Conservation (phyloP, 257 asterid species). For the Salvia splendens region DNA sequence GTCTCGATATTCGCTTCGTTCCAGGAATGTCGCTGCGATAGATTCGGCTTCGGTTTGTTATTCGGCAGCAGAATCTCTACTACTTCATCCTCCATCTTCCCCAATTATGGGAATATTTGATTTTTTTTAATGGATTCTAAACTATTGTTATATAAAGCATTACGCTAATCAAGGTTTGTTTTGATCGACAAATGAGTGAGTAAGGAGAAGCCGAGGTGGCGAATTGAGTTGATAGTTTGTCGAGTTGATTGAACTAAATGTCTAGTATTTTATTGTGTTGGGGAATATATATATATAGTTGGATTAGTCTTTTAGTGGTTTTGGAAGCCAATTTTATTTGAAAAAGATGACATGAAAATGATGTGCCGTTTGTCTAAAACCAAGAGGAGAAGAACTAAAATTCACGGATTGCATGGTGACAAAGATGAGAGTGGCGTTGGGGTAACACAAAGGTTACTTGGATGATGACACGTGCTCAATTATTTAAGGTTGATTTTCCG, state of each 20-base stretch:
- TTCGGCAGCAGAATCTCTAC: constrained; percentile 31
- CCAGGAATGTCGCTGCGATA: constrained; percentile 26
- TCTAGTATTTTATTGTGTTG: background rate
- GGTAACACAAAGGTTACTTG: background rate
- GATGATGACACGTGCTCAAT: constrained; percentile 21
- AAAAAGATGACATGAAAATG: background rate
- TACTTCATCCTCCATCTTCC: constrained; percentile 48
- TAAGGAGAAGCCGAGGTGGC: constrained; percentile 9
- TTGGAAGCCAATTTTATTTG: background rate
- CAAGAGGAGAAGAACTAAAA: too few species aligned
- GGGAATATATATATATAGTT: too few species aligned
- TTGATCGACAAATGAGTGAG: constrained; percentile 8
- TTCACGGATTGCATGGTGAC: constrained; percentile 33
- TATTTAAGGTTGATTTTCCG: constrained; percentile 7
- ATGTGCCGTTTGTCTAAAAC: background rate
- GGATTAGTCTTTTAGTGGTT: background rate
- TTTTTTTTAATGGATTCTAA: background rate
- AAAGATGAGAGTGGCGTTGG: constrained; percentile 25
- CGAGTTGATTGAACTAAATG: constrained; percentile 2
- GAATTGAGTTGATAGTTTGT: background rate
- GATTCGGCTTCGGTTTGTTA: constrained; percentile 16
- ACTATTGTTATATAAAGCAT: too few species aligned
- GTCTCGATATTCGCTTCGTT: constrained; percentile 41
- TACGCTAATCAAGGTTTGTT: constrained; percentile 10
- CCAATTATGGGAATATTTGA: background rate